Base-by-base conservation (phyloP, 805 yeast genomes). In the Cyberlindnera mississippiensis region DNA sequence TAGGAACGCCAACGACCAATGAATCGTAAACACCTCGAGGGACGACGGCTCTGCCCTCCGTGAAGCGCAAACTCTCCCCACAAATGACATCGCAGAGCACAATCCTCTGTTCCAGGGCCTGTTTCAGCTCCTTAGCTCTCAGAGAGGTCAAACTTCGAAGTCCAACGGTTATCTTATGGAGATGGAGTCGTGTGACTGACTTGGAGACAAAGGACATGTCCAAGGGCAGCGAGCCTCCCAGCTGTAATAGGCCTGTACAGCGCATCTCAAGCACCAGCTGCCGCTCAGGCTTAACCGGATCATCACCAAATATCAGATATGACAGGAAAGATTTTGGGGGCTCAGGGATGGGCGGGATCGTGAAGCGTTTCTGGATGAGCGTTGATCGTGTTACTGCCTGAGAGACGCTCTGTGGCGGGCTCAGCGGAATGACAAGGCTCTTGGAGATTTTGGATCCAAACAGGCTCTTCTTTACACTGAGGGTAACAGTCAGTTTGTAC, bases 301-400 rank as follows among this genome's bases (percentile, higher is more conserved):
- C 44, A 13, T 37, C 47, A 8, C 47, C 44, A 27, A 37, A 32
- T 11, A 44, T 14, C 14, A 44, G 16, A 3, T 37, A 37, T 13
- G 42, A 28, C 2, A 44, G 16, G 37, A 44, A 40, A 2, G 47
- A 44, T 27, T 40, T 42, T 18, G 40, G 44, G 9, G 48, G 48
- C 28, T 29, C 33, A 9, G 36, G 42, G 2, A 38, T 31, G 1
- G 41, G 44, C 2, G 44, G 37, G 2, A 44, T n/a, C 9, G 38
- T 17, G 30, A 40, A 37, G 13, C 28, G 27, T 10, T 28, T 35
- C 16, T 44, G 44, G 18, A 44, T 29, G 17, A 40, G 31, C 9
- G 38, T 40, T 19, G 39, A 30, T 27, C 35, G 37, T 33, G 14
- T 28, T 42, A 44, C 37, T 27, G 12, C 27, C 19, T n/a, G 39